Percentiles rank a stretch among this genome's conserved stretches.
These are phyloP conservation scores for Tetrahymena thermophila DNA, from an alignment of 73 alveolate genomes.

Conservation along the genomic window DNA sequence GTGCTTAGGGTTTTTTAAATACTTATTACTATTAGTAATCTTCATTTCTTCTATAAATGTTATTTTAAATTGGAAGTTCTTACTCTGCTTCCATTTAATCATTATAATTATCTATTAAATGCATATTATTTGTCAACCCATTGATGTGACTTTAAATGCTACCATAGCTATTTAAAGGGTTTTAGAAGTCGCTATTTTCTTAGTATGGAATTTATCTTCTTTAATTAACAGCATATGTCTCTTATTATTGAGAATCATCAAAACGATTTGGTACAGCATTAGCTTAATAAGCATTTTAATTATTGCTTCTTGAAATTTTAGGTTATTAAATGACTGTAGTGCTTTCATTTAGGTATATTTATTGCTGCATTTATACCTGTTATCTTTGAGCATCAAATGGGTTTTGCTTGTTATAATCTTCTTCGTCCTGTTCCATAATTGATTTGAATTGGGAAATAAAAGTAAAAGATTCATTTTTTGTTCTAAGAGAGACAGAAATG, in stretches of 20 bases:
- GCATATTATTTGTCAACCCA: background rate
- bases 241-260: background rate
- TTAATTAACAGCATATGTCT: background rate
- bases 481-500: background rate
- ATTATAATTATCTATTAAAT: background rate
- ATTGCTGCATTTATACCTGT: too few relatives aligned
- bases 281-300: background rate
- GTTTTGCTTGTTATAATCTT: background rate
- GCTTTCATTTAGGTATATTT: too few relatives aligned
- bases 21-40: background rate
- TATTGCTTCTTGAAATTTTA: background rate
- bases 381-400: background rate
- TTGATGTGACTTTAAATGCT: background rate
- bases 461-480: background rate
- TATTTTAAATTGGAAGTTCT: background rate
- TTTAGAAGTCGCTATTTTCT: background rate
- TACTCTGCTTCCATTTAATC: background rate
- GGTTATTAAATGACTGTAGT: background rate
- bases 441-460: background rate
- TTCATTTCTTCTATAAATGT: background rate
- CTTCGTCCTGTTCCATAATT: background rate
- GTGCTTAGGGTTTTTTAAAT: background rate
- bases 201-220: background rate
- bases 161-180: background rate
- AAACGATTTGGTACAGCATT: background rate